Conservation (phyloP, 352 stramenopile genomes). For the Globisporangium splendens region DNA sequence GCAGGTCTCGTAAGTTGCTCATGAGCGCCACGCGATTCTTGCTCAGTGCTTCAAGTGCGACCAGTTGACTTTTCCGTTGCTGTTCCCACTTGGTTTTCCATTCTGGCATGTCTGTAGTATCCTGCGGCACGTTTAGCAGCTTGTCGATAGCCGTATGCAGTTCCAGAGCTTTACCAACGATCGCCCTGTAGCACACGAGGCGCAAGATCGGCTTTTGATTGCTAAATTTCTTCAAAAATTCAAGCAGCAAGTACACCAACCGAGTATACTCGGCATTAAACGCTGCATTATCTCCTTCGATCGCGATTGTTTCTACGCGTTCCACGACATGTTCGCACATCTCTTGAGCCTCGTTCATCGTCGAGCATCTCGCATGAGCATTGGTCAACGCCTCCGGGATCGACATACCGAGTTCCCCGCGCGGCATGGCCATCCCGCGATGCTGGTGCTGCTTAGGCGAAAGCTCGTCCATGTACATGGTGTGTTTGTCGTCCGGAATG, state of each 20-base stretch:
- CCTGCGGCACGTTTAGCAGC: neutral
- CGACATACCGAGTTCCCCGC: neutral
- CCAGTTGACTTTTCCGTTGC: neutral
- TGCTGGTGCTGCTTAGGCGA: no score
- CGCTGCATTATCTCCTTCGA: neutral
- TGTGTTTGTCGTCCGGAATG: no score
- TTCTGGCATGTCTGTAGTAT: neutral
- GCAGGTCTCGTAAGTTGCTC: neutral
- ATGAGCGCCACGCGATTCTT: neutral
- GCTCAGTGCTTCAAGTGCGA: neutral
- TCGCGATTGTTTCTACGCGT: neutral
- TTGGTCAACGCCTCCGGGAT: neutral
- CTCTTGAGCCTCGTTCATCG: neutral
- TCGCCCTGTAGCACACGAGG: neutral
- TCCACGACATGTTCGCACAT: constrained; percentile 3
- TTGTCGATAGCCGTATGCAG: constrained; percentile 4
- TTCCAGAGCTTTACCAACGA: neutral
- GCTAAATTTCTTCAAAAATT: constrained; percentile 1
- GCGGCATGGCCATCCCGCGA: neutral
- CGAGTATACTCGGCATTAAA: neutral
- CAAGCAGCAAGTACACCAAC: neutral
- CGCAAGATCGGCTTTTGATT: neutral
- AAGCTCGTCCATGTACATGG: no score
- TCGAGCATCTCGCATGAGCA: neutral
- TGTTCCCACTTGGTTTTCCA: neutral